phyloP scores from a whole-genome alignment of 2,329 filamentous ascomycete species.

The Fusarium acutatum region DNA sequence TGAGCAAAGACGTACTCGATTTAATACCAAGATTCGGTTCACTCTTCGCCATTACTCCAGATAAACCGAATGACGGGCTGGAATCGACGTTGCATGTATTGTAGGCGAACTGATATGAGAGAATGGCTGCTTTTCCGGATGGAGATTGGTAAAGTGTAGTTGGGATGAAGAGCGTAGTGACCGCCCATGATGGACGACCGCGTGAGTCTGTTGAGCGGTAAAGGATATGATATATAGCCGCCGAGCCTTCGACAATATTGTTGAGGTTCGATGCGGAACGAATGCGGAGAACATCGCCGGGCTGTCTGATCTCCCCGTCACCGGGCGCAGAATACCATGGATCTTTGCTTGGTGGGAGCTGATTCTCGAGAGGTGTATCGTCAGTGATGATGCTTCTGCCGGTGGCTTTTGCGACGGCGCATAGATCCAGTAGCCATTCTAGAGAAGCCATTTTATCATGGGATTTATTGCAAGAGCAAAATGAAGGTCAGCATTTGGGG shows the following conservation, averaged over 20 bases:
- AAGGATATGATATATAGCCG: conserved; percentile 46
- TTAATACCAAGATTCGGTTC: conserved; percentile 17
- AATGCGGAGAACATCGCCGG: conserved; percentile 27
- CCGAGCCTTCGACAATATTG: not conserved
- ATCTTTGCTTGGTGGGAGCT: conserved; percentile 11
- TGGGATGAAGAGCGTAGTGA: conserved; percentile 50
- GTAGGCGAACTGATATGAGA: conserved; percentile 36
- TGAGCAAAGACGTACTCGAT: conserved; percentile 7
- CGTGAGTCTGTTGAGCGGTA: conserved; percentile 50
- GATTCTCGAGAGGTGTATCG: not conserved
- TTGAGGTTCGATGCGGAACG: conserved; percentile 25
- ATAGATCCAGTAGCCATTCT: not conserved
- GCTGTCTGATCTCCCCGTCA: conserved; percentile 1
- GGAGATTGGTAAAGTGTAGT: not conserved
- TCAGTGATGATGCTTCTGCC: not conserved
- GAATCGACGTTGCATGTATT: conserved; percentile 32
- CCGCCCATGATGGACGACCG: conserved; percentile 48
- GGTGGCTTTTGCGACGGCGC: not conserved
- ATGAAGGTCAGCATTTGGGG: not conserved
- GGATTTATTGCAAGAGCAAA: rapidly evolving
- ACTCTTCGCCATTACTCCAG: conserved; percentile 1
- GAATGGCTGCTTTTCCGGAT: conserved; percentile 4
- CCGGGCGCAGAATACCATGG: conserved; percentile 12
- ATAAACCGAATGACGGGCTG: conserved; percentile 26
- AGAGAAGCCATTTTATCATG: not conserved